These are phyloP conservation scores for Herpetomonas muscarum DNA, from an alignment of 208 protist species.

Conservation along the genomic window DNA sequence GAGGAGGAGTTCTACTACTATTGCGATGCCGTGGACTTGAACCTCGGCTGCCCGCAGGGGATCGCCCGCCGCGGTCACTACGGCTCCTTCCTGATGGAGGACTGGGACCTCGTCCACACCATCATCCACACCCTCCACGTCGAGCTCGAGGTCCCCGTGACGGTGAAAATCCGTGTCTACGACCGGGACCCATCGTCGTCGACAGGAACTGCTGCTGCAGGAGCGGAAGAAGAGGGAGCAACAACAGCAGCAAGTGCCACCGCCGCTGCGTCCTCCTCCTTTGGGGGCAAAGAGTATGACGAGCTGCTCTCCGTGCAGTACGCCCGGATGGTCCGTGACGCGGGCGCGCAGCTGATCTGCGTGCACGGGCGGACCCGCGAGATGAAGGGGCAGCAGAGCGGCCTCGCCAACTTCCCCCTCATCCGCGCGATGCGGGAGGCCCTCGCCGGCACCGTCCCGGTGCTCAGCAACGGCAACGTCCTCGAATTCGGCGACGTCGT, in stretches of 20 bases:
- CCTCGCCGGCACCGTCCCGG: conserved; percentile 17
- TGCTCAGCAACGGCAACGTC: conserved; percentile 91
- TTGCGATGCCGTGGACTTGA: conserved; percentile 89
- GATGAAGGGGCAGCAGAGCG: conserved; percentile 73
- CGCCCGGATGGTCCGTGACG: conserved; percentile 78
- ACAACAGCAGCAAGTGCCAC: not conserved
- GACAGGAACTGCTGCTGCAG: not conserved
- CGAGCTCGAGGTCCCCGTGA: conserved; percentile 88
- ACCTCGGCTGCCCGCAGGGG: conserved; percentile 91
- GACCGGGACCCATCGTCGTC: conserved; percentile 13
- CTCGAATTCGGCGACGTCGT: conserved; percentile 62
- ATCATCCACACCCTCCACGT: conserved; percentile 79
- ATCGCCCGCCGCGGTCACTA: conserved; percentile 91
- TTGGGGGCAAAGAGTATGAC: conserved; percentile 31
- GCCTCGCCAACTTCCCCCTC: conserved; percentile 61
- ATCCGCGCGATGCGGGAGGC: conserved; percentile 52
- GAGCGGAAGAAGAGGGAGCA: not conserved
- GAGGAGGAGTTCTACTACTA: conserved; percentile 18
- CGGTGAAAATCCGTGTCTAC: conserved; percentile 91
- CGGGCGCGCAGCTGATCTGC: conserved; percentile 73
- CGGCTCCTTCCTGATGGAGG: conserved; percentile 90
- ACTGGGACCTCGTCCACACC: conserved; percentile 77
- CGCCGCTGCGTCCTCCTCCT: not conserved
- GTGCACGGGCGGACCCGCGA: conserved; percentile 87
- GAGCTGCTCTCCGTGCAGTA: conserved; percentile 78